Base-by-base conservation (phyloP, 805 yeast genomes). In the Lipomyces japonicus region DNA sequence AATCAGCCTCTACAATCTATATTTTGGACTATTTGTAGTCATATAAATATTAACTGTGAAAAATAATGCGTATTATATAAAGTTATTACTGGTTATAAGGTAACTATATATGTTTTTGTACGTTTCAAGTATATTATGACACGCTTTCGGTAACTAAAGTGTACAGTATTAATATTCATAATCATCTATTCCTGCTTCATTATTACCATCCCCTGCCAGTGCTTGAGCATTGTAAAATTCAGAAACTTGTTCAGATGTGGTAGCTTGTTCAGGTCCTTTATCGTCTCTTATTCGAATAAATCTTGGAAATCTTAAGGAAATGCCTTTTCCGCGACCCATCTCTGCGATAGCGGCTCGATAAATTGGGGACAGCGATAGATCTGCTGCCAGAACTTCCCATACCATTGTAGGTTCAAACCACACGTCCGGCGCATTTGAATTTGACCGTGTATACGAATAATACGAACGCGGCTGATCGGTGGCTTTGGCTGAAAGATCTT, bases 321-420 rank as follows among this genome's bases (percentile, higher is more conserved):
- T 79, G 25, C 97, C 97, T 22, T 51, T 50, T 19, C 42, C 49
- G 64, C 82, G 82, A 1, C 88, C 95, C 51, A 81, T 76, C 43
- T 78, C 78, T 24, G 75, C 73, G 25, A 76, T 77, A 3, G 93
- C 96, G 0, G 96, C 95, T 63, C 87, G 87, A 67, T 90, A 90
- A 3, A 87, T 74, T 0, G 97, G 97, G 45, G 95, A 84, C 50
- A 88, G 74, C 0, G 95, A 85, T 44, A 90, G 74, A 68, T 90
- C 97, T 0, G 97, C 97, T 1, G 95, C 86, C 51, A 86, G 72
- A 1, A 90, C 95, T 68, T 90, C 97, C 71, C 93, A 88, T 4
- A 90, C 75, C 23, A 74, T 68, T 0, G 83, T 75, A 5, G 97
- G 96, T 62, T 90, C 95, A 63, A 90, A 85, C 97, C 97, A 90